phyloP scores from a whole-genome alignment of 2,329 filamentous ascomycete genomes.

The Ophiostoma australiae region DNA sequence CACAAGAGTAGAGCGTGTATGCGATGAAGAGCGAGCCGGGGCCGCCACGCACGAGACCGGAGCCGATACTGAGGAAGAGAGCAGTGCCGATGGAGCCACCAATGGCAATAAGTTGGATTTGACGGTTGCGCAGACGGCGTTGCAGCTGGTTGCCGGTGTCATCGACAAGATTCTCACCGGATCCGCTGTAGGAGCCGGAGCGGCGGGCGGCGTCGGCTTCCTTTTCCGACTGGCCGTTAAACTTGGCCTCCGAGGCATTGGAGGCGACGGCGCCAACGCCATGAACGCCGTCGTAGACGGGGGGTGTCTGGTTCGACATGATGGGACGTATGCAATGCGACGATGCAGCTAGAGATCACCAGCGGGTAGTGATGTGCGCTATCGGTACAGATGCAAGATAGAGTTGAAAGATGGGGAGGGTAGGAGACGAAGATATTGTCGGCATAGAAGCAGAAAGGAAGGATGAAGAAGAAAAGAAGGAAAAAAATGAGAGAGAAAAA shows the following conservation, averaged over 20 bases:
- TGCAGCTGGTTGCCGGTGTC: conserved; percentile 38
- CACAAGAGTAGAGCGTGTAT: conserved; percentile 50
- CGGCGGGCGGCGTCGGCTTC: background rate
- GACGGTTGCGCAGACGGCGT: conserved; percentile 48
- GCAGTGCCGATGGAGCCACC: conserved; percentile 55
- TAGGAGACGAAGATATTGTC: background rate
- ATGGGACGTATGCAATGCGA: conserved; percentile 4
- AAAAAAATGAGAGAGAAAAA: background rate
- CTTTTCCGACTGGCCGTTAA: background rate
- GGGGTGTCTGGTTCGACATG: conserved; percentile 5
- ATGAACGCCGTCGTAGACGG: background rate
- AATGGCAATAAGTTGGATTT: conserved; percentile 56
- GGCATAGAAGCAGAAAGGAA: background rate
- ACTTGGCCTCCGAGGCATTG: background rate
- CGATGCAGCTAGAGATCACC: background rate
- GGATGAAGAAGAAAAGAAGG: conserved; percentile 3
- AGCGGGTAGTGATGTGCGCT: background rate
- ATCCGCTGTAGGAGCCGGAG: conserved; percentile 15
- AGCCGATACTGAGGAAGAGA: conserved; percentile 58
- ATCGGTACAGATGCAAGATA: background rate
- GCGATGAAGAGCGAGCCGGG: conserved; percentile 48
- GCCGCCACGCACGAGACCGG: conserved; percentile 38
- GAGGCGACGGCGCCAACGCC: background rate
- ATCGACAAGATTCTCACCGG: conserved; percentile 28
- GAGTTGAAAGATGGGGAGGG: background rate